Conservation (phyloP, 2,329 filamentous ascomycete species). For the Penicillium glabrum region DNA sequence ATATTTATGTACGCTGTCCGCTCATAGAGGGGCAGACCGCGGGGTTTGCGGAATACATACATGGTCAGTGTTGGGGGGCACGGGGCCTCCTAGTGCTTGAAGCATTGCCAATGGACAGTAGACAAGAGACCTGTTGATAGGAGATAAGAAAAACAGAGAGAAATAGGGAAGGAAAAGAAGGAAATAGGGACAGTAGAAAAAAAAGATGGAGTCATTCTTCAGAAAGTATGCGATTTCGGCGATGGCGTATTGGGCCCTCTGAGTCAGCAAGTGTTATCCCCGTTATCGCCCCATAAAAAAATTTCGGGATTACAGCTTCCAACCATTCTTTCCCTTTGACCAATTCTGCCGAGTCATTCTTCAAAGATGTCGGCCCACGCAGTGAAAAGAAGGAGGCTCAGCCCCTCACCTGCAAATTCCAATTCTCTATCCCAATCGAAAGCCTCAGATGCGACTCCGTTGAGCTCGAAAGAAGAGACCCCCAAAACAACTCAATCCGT, state of each 20-base stretch:
- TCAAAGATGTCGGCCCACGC: conserved; percentile 33
- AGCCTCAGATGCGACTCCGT: conserved; percentile 8
- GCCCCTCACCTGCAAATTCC: conserved; percentile 30
- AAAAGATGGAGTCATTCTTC: conserved; percentile 7
- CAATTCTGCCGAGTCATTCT: neutral
- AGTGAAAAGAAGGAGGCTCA: conserved; percentile 50
- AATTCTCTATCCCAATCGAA: conserved; percentile 8
- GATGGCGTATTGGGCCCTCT: neutral
- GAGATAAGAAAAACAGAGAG: conserved; percentile 6
- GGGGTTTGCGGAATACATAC: conserved; percentile 50
- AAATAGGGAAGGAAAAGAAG: neutral
- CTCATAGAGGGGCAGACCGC: conserved; percentile 22
- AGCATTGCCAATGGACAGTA: conserved; percentile 30
- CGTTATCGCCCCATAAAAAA: conserved; percentile 20
- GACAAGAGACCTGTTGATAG: neutral
- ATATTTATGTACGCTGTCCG: neutral
- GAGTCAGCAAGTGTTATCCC: conserved; percentile 3
- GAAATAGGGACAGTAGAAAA: neutral
- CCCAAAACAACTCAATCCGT: conserved; percentile 19
- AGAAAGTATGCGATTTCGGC: conserved; percentile 23
- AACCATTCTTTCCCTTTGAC: neutral
- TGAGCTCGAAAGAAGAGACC: conserved; percentile 33
- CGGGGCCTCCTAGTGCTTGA: conserved; percentile 63
- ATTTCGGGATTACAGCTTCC: conserved; percentile 1
- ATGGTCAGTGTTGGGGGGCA: conserved; percentile 76